Evolutionary conservation across 2,329 filamentous ascomycete species (phyloP), one percentile per base, ranked within the genome.

Genomic region (Trichoderma gracile): DNA sequence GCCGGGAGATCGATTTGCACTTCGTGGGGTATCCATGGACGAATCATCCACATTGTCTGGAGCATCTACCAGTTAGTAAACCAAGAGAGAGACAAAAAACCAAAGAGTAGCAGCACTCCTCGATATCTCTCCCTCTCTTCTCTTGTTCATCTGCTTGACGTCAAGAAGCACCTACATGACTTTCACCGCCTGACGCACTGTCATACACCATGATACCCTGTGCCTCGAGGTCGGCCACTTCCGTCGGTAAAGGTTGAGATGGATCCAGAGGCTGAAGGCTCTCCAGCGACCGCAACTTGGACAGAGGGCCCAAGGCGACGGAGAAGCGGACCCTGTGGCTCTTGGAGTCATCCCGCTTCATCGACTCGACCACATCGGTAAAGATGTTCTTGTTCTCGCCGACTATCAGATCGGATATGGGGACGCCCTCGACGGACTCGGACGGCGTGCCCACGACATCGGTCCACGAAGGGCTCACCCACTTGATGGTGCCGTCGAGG

Each of bases 11-110:
- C 95, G 71, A 99, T 98, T 68, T 96, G 96, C 73, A 99, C 92
- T 80, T 98, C 93, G 69, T 93, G 87, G 6, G 94, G 91, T 46
- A 93, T 89, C 78, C 93, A 96, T 2, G 94, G 95, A 68, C 95
- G 91, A 70, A 99, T 87, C 93, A 99, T 99, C 95, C 95, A 99
- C 96, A 99, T 99, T 19, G 92, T 96, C 92, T 97, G 57, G 15
- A 43, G 52, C n/a, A 30, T 55, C 19, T 7, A 55, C 69, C 50
- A 67, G 66, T 60, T 58, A 30, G 40, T 38, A 53, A 53, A 10
- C 14, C 9, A 33, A 61, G 40, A 42, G 3, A 5, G 25, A 5
- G n/a, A n/a, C n/a, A n/a, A n/a, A 49, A 40, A 47, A 8, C 15
- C 9, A 1, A 27, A 21, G 33, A 42, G 46, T 33, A 30, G 56